Evolutionary conservation across 2,329 filamentous ascomycete species (phyloP).

Genomic region (Emmonsia crescens): DNA sequence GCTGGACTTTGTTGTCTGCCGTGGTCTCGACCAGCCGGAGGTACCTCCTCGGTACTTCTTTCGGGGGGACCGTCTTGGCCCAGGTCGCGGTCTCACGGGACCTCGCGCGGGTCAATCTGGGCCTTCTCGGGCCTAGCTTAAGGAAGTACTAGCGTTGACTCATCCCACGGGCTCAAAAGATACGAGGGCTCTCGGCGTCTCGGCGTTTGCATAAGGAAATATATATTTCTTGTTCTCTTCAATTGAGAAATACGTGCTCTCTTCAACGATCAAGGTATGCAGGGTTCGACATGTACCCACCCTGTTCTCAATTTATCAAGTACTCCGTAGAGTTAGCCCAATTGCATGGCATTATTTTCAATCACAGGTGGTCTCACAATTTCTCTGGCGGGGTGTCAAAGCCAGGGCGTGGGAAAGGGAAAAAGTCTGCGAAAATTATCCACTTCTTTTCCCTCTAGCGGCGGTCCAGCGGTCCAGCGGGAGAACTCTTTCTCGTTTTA

Average conservation of each 20-base stretch:
- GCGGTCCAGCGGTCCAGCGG: not conserved
- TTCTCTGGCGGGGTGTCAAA: not conserved
- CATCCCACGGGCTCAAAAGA: too few species aligned
- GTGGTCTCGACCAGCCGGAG: too few species aligned
- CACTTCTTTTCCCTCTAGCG: not conserved
- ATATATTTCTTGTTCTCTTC: not conserved
- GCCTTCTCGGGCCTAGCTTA: not conserved
- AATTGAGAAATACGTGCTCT: not conserved
- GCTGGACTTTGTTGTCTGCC: not conserved
- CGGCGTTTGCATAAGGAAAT: too few species aligned
- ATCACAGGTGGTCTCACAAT: too few species aligned
- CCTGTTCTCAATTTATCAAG: not conserved
- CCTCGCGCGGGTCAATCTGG: not conserved
- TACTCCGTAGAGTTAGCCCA: not conserved
- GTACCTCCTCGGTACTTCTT: not conserved
- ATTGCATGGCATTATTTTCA: too few species aligned
- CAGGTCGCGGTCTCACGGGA: conserved; percentile 3
- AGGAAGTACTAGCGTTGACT: not conserved
- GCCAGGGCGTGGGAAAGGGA: not conserved
- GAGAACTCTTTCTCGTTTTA: not conserved
- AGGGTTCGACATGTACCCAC: not conserved
- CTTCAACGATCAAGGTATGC: too few species aligned
- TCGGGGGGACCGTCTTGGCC: not conserved
- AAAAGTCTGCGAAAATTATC: not conserved
- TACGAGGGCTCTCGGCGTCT: too few species aligned